These are phyloP conservation scores for Musa troglodytarum DNA, from an alignment of 176 grass and related monocot genomes.

Conservation along the genomic window DNA sequence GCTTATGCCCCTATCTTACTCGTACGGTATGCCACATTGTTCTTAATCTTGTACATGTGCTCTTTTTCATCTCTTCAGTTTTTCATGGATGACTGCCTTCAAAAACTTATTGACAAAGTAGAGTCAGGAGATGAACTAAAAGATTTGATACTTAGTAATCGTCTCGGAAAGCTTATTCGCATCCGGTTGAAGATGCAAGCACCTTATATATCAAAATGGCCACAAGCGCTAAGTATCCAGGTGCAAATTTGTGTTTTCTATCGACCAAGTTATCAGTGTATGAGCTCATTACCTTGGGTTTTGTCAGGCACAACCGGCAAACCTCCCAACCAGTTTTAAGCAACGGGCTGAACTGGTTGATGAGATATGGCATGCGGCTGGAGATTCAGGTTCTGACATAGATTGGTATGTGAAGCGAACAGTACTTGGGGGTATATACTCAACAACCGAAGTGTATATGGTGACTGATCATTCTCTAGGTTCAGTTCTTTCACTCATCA, in stretches of 20 bases:
- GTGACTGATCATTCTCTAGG: conserved; percentile 88
- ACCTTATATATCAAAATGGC: conserved; percentile 89
- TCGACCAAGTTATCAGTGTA: background rate
- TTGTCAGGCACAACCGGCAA: conserved; percentile 73
- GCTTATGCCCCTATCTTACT: background rate
- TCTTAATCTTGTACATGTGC: background rate
- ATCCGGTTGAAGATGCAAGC: conserved; percentile 85
- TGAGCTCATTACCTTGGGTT: background rate
- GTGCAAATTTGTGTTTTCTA: conserved; percentile 11
- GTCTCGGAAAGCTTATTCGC: conserved; percentile 59
- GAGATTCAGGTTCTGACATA: conserved; percentile 72
- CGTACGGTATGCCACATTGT: background rate
- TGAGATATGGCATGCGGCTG: conserved; percentile 92
- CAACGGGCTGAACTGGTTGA: conserved; percentile 82
- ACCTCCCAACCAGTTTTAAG: conserved; percentile 82
- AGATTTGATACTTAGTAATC: conserved; percentile 61
- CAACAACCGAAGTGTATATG: conserved; percentile 96
- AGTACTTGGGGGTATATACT: conserved; percentile 91
- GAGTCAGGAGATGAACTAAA: conserved; percentile 75
- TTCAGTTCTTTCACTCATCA: conserved; percentile 22
- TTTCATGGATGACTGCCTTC: conserved; percentile 97
- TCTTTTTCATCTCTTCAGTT: conserved; percentile 36
- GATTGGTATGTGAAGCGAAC: conserved; percentile 96
- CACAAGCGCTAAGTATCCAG: conserved; percentile 95
- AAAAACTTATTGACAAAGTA: conserved; percentile 71